These are phyloP conservation scores for Quercus lobata DNA, from an alignment of 331 rosid species.

Conservation along the genomic window DNA sequence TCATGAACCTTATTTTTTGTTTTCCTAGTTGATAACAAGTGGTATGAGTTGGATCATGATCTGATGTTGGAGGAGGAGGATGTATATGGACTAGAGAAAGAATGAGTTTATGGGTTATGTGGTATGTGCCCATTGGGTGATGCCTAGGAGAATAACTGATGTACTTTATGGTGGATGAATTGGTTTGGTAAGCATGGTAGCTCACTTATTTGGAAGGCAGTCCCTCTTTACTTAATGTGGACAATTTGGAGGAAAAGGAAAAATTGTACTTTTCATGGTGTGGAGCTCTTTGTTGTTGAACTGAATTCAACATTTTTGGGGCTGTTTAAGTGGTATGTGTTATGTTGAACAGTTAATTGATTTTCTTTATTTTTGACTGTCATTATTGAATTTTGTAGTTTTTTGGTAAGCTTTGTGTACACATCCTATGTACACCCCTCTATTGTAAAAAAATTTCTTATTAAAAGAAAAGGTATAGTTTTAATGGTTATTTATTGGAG, in stretches of 20 bases:
- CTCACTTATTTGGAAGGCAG: background rate
- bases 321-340: background rate
- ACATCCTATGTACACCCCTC: too few relatives aligned
- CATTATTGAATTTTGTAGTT: too few relatives aligned
- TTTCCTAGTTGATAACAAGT: too few relatives aligned
- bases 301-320: background rate
- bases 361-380: background rate
- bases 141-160: background rate
- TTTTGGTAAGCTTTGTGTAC: too few relatives aligned
- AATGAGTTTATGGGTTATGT: too few relatives aligned
- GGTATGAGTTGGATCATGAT: too few relatives aligned
- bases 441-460: too few relatives aligned
- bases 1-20: too few relatives aligned
- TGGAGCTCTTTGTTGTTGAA: background rate
- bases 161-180: background rate
- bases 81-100: too few relatives aligned
- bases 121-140: background rate
- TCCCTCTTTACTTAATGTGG: background rate
- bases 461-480: too few relatives aligned
- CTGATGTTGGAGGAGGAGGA: too few relatives aligned
- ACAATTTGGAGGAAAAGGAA: background rate
- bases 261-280: background rate
- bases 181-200: background rate
- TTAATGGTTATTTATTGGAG: too few relatives aligned
- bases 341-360: background rate